Conservation (phyloP, 2,329 filamentous ascomycete species). For the Alternaria sp. region DNA sequence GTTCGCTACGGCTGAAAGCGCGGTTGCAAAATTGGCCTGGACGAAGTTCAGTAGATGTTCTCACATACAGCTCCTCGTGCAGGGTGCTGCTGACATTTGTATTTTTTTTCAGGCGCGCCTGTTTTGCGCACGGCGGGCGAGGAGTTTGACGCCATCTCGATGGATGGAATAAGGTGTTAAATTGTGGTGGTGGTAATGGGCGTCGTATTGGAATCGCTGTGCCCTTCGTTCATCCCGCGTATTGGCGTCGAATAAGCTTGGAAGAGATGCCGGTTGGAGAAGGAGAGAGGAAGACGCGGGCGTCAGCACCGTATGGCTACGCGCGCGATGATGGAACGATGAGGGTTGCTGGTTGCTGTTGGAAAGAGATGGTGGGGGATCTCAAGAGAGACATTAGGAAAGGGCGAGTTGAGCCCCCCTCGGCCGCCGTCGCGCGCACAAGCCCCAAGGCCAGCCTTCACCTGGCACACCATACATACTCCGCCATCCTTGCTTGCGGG, state of each 20-base stretch:
- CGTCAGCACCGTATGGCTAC: slow-evolving; percentile 18
- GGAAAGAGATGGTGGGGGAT: too few species aligned
- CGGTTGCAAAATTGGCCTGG: slow-evolving; percentile 85
- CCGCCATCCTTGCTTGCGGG: too few species aligned
- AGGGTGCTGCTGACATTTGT: slow-evolving; percentile 71
- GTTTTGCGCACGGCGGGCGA: slow-evolving; percentile 75
- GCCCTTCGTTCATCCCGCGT: slow-evolving; percentile 40
- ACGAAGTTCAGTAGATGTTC: neutral
- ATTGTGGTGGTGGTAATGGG: slow-evolving; percentile 35
- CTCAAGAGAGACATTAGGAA: too few species aligned
- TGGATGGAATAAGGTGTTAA: slow-evolving; percentile 43
- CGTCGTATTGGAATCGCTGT: too few species aligned
- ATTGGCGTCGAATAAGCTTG: slow-evolving; percentile 24
- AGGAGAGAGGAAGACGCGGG: neutral
- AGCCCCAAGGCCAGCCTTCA: too few species aligned
- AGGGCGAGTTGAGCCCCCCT: too few species aligned
- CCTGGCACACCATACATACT: too few species aligned
- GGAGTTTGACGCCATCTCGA: slow-evolving; percentile 70
- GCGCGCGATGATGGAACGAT: slow-evolving; percentile 37
- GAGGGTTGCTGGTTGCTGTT: slow-evolving; percentile 33
- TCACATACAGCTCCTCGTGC: neutral
- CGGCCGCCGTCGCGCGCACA: too few species aligned
- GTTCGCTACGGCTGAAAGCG: slow-evolving; percentile 96
- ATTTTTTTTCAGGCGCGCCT: slow-evolving; percentile 88
- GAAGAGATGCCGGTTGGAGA: slow-evolving; percentile 31